Evolutionary conservation across 805 yeast genomes (phyloP), one percentile per base, ranked within the genome.

Genomic region (Lipomyces yamadae): DNA sequence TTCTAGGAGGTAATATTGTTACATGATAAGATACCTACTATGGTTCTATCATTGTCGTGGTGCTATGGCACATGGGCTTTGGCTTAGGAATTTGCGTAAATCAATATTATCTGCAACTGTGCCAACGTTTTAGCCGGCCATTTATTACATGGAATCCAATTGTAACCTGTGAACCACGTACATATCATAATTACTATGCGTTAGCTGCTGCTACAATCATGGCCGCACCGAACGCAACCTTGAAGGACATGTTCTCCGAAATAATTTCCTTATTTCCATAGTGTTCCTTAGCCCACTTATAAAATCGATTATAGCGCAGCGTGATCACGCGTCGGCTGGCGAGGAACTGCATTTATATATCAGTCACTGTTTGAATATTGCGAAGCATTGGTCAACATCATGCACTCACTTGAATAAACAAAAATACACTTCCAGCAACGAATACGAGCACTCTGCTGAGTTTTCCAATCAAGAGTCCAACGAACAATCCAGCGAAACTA

Each of bases 121-220:
- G 39, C 39, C 15, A 10, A 10, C 15, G 15, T 37, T 10, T 37
- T 37, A 11, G 15, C 10, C 13, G 39, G 15, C 39, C 13, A 11
- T 13, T 11, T 10, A 37, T 11, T 7, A 37, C 10, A 37, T 11
- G 39, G 6, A 5, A 1, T 18, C 24, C 18, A 6, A n/a, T n/a
- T 15, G 7, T 18, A 42, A 42, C 18, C 8, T 7, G n/a, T 15
- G 10, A 1, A 42, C 3, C 24, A 15, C 7, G 4, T 4, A 15
- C 48, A 42, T 42, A 42, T 42, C 48, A 42, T 3, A 42, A 42
- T 37, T n/a, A n/a, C 56, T 61, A 72, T 6, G 71, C 75, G 62
- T 84, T 83, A 74, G 78, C 82, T 32, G 88, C 88, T 30, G 88
- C 86, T 56, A 85, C 81, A 64, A 84, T 68, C 71, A 86, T 85